Percentiles rank a stretch among this genome's conserved stretches.
phyloP scores from a whole-genome alignment of 2,329 filamentous ascomycete species.

The Colletotrichum tanaceti region DNA sequence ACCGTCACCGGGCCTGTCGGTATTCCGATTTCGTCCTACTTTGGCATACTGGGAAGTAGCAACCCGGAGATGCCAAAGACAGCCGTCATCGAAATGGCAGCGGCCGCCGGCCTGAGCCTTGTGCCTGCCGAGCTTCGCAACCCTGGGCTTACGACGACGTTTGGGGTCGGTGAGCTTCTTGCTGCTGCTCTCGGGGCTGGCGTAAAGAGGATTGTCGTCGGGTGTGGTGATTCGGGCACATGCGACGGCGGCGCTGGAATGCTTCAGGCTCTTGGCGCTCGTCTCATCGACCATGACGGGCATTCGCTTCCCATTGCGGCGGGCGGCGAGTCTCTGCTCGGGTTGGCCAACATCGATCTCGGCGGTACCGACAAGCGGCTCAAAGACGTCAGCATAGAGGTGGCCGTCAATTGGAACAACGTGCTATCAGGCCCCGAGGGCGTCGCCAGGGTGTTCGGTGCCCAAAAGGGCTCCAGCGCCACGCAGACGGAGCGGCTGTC shows the following conservation, averaged over 20 bases:
- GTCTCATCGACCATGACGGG: constrained; percentile 54
- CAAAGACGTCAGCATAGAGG: constrained; percentile 56
- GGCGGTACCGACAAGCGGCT: constrained; percentile 53
- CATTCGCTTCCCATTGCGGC: constrained; percentile 51
- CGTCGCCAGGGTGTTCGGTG: constrained; percentile 62
- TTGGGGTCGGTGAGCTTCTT: constrained; percentile 63
- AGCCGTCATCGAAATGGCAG: constrained; percentile 65
- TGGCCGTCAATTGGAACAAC: constrained; percentile 64
- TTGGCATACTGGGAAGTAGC: constrained; percentile 55
- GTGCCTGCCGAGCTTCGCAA: constrained; percentile 58
- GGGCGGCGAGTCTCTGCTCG: constrained; percentile 55
- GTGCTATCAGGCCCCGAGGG: constrained; percentile 61
- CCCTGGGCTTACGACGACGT: constrained; percentile 62
- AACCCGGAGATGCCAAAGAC: constrained; percentile 46
- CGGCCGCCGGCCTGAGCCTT: constrained; percentile 62
- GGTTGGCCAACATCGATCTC: constrained; percentile 55
- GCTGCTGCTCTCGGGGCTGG: constrained; percentile 58
- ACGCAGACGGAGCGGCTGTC: constrained; percentile 57
- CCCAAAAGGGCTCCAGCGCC: constrained; percentile 62
- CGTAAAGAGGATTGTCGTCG: constrained; percentile 59
- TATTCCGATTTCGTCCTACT: constrained; percentile 55
- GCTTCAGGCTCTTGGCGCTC: constrained; percentile 63
- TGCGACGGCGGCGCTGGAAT: constrained; percentile 65
- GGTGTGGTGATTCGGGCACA: constrained; percentile 66
- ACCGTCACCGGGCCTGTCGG: constrained; percentile 59